phyloP scores from a whole-genome alignment of 2,329 filamentous ascomycete species.

The Pseudogymnoascus sp. region DNA sequence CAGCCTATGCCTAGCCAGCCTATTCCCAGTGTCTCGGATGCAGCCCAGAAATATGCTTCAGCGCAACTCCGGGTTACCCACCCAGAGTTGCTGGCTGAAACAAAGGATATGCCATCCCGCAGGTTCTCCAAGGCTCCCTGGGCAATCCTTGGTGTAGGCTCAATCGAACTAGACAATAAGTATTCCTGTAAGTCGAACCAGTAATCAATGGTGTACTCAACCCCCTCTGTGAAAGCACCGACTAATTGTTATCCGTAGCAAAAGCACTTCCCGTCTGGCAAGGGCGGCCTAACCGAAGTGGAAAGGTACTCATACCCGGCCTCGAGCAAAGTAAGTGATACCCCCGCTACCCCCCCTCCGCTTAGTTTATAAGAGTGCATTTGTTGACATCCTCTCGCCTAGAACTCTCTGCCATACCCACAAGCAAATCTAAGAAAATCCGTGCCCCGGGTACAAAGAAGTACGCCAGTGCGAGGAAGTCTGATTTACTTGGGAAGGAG shows the following conservation, averaged over 20 bases:
- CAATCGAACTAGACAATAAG: neutral
- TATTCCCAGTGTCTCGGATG: neutral
- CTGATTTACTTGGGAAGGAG: neutral
- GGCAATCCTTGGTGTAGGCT: neutral
- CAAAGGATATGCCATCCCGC: conserved; percentile 18
- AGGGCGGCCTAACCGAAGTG: neutral
- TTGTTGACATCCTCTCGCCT: neutral
- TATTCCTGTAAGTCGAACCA: neutral
- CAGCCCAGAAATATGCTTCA: neutral
- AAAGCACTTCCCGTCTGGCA: conserved; percentile 6
- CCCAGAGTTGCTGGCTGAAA: conserved; percentile 19
- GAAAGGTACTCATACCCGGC: neutral
- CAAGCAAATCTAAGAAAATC: neutral
- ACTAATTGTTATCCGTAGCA: neutral
- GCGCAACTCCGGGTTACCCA: conserved; percentile 13
- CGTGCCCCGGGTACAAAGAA: neutral
- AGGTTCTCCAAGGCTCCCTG: conserved; percentile 24
- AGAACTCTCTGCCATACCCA: neutral
- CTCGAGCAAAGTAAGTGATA: neutral
- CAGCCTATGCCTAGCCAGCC: neutral
- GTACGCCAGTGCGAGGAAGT: neutral
- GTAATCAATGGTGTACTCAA: neutral
- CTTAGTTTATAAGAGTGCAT: neutral
- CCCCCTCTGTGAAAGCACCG: neutral
- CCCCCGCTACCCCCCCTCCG: neutral